Evolutionary conservation across 345 rosid genomes (phyloP).

Genomic region (Cardiospermum halicacabum): DNA sequence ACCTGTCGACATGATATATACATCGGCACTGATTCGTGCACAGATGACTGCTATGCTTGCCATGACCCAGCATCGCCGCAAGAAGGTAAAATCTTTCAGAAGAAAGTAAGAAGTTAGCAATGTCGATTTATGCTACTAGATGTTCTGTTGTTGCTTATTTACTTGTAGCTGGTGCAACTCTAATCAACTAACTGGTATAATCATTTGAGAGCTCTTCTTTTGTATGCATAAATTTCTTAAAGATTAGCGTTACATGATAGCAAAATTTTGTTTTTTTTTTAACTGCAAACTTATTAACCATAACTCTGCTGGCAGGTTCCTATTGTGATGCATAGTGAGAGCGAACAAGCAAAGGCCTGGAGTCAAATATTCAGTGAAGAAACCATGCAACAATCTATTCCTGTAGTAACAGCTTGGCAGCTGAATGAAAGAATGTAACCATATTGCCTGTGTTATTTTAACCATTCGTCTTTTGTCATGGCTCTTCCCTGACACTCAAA

Average conservation of each 20-base stretch:
- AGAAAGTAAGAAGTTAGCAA: neutral
- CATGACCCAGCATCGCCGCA: slow-evolving; percentile 93
- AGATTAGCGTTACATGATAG: neutral
- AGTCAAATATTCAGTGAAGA: slow-evolving; percentile 88
- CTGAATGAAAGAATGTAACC: slow-evolving; percentile 93
- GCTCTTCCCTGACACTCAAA: neutral
- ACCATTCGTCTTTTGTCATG: neutral
- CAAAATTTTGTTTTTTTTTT: neutral
- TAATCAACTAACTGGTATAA: neutral
- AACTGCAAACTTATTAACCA: slow-evolving; percentile 9
- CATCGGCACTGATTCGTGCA: slow-evolving; percentile 90
- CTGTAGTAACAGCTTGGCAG: slow-evolving; percentile 91
- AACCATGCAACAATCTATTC: slow-evolving; percentile 69
- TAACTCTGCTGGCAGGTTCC: slow-evolving; percentile 60
- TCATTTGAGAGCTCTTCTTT: neutral
- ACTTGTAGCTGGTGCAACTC: neutral
- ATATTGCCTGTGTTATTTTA: slow-evolving; percentile 1
- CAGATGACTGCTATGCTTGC: slow-evolving; percentile 99
- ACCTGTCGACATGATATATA: slow-evolving; percentile 89
- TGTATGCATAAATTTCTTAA: neutral
- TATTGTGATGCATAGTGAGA: slow-evolving; percentile 66
- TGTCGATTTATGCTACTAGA: too few relatives aligned
- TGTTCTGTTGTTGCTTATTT: neutral
- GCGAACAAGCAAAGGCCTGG: slow-evolving; percentile 79
- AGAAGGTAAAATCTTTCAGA: slow-evolving; percentile 45